Conservation (phyloP, 1,139 yeast species). For the Lodderomyces beijingensis region DNA sequence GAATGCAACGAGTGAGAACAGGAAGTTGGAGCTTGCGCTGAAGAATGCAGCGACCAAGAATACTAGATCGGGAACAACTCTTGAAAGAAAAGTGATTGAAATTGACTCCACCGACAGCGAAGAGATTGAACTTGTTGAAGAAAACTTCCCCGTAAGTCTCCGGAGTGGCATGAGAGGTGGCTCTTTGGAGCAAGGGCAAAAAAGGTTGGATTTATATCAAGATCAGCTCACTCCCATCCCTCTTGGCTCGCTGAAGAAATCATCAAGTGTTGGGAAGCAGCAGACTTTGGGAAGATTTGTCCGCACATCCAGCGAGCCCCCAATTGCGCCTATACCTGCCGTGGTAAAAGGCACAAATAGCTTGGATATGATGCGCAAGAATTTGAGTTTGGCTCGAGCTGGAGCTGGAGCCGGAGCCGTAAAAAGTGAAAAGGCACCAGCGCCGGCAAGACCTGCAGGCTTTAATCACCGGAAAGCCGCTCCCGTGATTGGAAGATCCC, state of each 20-base stretch:
- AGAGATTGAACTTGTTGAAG: not conserved
- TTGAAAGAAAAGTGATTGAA: conserved; percentile 50
- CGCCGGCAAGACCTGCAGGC: conserved; percentile 81
- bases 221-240: conserved; percentile 5
- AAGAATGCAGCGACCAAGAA: conserved; percentile 55
- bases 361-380: conserved; percentile 39
- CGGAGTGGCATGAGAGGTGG: not conserved
- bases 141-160: not conserved
- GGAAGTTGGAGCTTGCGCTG: conserved; percentile 45
- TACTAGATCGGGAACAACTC: conserved; percentile 42
- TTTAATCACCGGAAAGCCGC: conserved; percentile 47
- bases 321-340: conserved; percentile 35
- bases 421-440: conserved; percentile 26
- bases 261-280: conserved; percentile 31
- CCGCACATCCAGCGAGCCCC: conserved; percentile 31
- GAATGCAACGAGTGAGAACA: conserved; percentile 22
- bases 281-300: conserved; percentile 51
- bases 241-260: conserved; percentile 2
- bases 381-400: conserved; percentile 26
- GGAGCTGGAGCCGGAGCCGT: conserved; percentile 2
- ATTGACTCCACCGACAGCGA: conserved; percentile 23
- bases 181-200: not conserved
- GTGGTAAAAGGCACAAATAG: conserved; percentile 28
- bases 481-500: conserved; percentile 26
- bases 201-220: not conserved